Conservation (phyloP, 176 grass and related monocot species). For the Miscanthus lutarioriparius region DNA sequence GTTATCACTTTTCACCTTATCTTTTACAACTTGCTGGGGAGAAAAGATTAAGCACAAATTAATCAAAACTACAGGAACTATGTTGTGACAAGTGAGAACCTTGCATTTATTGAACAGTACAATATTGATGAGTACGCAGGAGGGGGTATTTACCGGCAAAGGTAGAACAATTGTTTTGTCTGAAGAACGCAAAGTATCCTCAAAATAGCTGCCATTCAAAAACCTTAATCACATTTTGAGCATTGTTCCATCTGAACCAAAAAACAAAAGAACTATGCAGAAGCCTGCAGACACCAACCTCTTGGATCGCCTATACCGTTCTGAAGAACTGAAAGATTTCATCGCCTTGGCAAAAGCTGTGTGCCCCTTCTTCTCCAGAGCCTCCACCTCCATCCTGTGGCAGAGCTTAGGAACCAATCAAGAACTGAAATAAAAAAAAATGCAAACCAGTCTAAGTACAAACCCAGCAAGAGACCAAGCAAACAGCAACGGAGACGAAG, state of each 20-base stretch:
- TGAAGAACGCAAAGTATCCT: slow-evolving; percentile 44
- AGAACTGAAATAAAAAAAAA: slow-evolving; percentile 25
- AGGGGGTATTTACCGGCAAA: slow-evolving; percentile 40
- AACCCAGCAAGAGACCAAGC: not conserved
- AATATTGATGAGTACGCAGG: not conserved
- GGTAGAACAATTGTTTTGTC: slow-evolving; percentile 40
- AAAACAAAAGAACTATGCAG: not conserved
- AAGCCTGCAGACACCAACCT: slow-evolving; percentile 46
- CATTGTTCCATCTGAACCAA: slow-evolving; percentile 1
- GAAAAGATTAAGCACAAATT: slow-evolving; percentile 39
- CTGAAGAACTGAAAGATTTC: slow-evolving; percentile 43
- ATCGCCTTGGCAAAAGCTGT: slow-evolving; percentile 45
- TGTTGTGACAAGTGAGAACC: not conserved
- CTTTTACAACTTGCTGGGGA: slow-evolving; percentile 54
- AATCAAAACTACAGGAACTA: slow-evolving; percentile 15
- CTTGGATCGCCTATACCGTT: slow-evolving; percentile 56
- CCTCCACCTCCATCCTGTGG: slow-evolving; percentile 52
- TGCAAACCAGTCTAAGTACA: slow-evolving; percentile 22
- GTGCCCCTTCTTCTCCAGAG: slow-evolving; percentile 52
- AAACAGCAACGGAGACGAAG: slow-evolving; percentile 16
- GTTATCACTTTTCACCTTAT: slow-evolving; percentile 36
- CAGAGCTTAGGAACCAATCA: slow-evolving; percentile 11
- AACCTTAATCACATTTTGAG: slow-evolving; percentile 8
- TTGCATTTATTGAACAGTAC: not conserved
- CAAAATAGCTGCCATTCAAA: slow-evolving; percentile 64